Evolutionary conservation across 1,139 yeast genomes (phyloP).

Genomic region (Kodamaea ohmeri): DNA sequence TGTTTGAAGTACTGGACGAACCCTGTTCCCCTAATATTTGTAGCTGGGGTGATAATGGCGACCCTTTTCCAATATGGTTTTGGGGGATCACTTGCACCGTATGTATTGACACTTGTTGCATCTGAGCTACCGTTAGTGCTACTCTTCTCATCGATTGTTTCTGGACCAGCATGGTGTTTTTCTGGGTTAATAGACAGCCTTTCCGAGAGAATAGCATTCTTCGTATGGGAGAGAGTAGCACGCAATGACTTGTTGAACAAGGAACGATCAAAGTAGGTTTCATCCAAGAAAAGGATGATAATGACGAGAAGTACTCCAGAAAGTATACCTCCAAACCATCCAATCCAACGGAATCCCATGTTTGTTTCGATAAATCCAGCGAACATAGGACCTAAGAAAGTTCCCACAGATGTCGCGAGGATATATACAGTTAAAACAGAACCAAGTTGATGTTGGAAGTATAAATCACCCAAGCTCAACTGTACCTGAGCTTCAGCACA

Average conservation of each 20-base stretch:
- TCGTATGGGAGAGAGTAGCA: constrained; percentile 5
- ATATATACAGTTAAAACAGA: constrained; percentile 38
- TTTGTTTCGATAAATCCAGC: constrained; percentile 29
- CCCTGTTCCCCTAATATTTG: constrained; percentile 23
- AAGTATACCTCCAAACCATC: constrained; percentile 30
- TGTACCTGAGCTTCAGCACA: constrained; percentile 41
- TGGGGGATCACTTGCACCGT: constrained; percentile 25
- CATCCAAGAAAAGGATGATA: constrained; percentile 23
- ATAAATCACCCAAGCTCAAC: constrained; percentile 31
- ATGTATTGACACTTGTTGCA: constrained; percentile 3
- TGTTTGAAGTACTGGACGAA: constrained; percentile 28
- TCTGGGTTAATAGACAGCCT: background rate
- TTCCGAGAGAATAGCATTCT: constrained; percentile 4
- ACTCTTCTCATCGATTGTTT: background rate
- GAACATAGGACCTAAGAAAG: constrained; percentile 34
- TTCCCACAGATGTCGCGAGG: constrained; percentile 36
- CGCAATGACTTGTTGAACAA: constrained; percentile 10
- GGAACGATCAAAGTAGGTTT: constrained; percentile 25
- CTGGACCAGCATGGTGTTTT: too few relatives aligned
- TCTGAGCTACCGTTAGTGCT: constrained; percentile 3
- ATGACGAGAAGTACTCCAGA: constrained; percentile 22
- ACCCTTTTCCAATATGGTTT: constrained; percentile 23
- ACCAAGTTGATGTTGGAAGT: constrained; percentile 39
- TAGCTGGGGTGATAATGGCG: constrained; percentile 24
- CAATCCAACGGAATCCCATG: constrained; percentile 35